Evolutionary conservation across 1,284 basidiomycete species (phyloP).

Genomic region (Rhodotorula mucilaginosa): DNA sequence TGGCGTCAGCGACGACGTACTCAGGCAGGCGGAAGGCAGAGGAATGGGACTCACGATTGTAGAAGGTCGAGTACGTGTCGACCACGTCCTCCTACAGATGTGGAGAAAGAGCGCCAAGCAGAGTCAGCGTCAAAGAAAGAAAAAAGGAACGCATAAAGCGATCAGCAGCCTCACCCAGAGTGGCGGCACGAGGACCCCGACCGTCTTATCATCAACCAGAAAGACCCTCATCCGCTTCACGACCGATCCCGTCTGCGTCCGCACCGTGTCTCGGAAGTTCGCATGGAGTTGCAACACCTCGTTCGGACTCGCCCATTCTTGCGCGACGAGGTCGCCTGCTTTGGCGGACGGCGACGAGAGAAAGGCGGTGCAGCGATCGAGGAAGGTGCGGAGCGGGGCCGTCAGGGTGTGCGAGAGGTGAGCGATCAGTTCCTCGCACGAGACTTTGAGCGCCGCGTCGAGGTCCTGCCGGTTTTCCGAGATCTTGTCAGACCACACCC

Average conservation of each 20-base stretch:
- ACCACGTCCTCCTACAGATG: constrained; percentile 58
- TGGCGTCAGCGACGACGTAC: background rate
- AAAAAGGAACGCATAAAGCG: too few relatives aligned
- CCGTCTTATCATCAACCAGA: constrained; percentile 70
- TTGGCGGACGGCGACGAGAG: constrained; percentile 45
- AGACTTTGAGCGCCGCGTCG: constrained; percentile 73
- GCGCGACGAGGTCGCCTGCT: constrained; percentile 53
- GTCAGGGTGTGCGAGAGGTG: constrained; percentile 58
- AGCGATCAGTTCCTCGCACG: constrained; percentile 76
- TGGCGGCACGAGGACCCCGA: constrained; percentile 70
- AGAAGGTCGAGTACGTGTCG: constrained; percentile 69
- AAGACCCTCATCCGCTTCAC: constrained; percentile 57
- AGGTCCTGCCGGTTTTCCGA: constrained; percentile 59
- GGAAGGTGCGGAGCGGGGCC: constrained; percentile 61
- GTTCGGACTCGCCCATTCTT: constrained; percentile 54
- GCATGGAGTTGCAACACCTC: constrained; percentile 45
- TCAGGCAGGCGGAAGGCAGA: background rate
- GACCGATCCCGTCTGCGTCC: constrained; percentile 17
- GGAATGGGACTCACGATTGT: constrained; percentile 49
- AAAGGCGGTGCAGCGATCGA: constrained; percentile 55
- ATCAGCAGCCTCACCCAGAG: constrained; percentile 56
- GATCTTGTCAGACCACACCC: background rate
- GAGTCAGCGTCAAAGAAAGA: background rate
- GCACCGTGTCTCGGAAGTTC: constrained; percentile 28
- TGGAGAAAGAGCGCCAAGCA: too few relatives aligned